These are phyloP conservation scores for Dactylellina sp. DNA, from an alignment of 2,329 filamentous ascomycete species.

Conservation along the genomic window DNA sequence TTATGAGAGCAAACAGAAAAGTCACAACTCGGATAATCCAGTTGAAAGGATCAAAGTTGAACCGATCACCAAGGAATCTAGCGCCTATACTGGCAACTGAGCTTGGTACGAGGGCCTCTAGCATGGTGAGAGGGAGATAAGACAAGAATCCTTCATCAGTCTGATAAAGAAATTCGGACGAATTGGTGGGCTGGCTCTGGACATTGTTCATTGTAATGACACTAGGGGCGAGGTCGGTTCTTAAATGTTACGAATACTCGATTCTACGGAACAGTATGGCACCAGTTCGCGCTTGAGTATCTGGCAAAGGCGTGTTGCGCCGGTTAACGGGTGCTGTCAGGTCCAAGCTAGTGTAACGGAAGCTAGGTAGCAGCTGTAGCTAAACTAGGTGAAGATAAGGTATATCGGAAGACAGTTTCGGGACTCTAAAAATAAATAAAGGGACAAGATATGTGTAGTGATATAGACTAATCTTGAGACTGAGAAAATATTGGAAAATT, in stretches of 20 bases:
- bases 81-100: conserved; percentile 2
- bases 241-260: not conserved
- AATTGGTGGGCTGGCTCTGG: conserved; percentile 34
- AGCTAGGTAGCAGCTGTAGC: too few relatives aligned
- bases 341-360: too few relatives aligned
- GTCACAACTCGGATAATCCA: conserved; percentile 28
- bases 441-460: too few relatives aligned
- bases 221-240: not conserved
- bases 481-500: too few relatives aligned
- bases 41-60: conserved; percentile 14
- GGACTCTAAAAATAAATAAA: too few relatives aligned
- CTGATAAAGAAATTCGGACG: conserved; percentile 14
- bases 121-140: conserved; percentile 25
- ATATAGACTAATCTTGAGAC: too few relatives aligned
- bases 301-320: too few relatives aligned
- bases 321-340: too few relatives aligned
- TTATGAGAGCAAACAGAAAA: conserved; percentile 19
- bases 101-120: conserved; percentile 10
- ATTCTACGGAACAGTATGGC: not conserved
- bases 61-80: conserved; percentile 6
- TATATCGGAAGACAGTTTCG: too few relatives aligned
- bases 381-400: too few relatives aligned
- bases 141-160: conserved; percentile 18
- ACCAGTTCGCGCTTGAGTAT: too few relatives aligned
- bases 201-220: conserved; percentile 31